phyloP scores from a whole-genome alignment of 139 green algal genomes.

The Chlorella sp. region DNA sequence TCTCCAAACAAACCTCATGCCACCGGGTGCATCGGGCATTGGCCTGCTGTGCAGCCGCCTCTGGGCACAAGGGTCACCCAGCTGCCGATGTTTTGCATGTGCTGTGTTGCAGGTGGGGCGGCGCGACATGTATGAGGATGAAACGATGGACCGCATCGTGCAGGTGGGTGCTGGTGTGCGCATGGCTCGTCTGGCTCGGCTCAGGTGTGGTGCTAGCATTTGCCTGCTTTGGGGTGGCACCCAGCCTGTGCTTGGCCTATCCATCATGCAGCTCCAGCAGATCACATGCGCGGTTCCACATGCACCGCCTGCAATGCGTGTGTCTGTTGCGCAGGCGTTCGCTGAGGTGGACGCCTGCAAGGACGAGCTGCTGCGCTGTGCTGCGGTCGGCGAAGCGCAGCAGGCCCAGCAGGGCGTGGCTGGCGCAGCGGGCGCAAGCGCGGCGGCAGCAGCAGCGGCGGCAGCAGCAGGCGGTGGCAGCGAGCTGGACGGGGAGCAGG shows the following conservation, averaged over 20 bases:
- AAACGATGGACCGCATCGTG: constrained; percentile 50
- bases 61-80: too few relatives aligned
- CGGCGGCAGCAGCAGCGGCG: neutral
- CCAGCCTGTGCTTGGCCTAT: too few relatives aligned
- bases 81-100: too few relatives aligned
- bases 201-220: too few relatives aligned
- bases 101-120: neutral
- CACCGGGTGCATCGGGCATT: too few relatives aligned
- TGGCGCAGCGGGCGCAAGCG: neutral
- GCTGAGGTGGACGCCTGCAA: constrained; percentile 16
- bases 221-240: too few relatives aligned
- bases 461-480: neutral
- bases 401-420: neutral
- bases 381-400: neutral
- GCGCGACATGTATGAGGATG: constrained; percentile 42
- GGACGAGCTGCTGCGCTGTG: constrained; percentile 1
- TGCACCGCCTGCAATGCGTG: too few relatives aligned
- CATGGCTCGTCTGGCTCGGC: too few relatives aligned
- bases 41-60: too few relatives aligned
- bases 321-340: constrained; percentile 22
- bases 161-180: neutral
- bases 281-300: too few relatives aligned
- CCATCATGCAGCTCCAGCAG: too few relatives aligned
- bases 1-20: too few relatives aligned
- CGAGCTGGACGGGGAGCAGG: neutral